phyloP scores from a whole-genome alignment of 768 basidiomycete genomes.

The Lactarius akahatsu region DNA sequence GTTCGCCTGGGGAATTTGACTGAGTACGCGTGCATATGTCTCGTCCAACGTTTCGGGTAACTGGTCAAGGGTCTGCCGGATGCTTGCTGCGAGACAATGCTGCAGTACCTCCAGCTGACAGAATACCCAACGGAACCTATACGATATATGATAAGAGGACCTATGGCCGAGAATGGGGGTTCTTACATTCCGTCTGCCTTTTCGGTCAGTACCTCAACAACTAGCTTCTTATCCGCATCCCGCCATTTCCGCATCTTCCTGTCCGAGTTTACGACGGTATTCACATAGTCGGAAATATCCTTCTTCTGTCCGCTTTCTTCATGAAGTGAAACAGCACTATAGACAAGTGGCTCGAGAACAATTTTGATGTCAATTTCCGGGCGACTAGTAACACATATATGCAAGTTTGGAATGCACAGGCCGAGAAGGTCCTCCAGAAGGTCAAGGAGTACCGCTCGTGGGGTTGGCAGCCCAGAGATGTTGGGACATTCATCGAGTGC shows the following conservation, averaged over 20 bases:
- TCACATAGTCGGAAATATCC: background rate
- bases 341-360: background rate
- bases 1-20: background rate
- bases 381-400: background rate
- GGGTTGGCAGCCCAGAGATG: background rate
- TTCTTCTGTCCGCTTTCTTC: background rate
- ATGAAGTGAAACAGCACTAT: background rate
- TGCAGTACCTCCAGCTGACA: background rate
- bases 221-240: background rate
- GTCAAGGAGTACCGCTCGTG: background rate
- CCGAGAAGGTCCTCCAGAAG: background rate
- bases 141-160: background rate
- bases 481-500: background rate
- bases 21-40: background rate
- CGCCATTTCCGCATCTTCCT: background rate
- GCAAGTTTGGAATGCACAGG: background rate
- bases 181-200: background rate
- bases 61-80: background rate
- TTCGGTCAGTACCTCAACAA: background rate
- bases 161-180: background rate
- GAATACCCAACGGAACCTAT: background rate
- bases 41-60: background rate
- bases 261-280: background rate
- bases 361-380: background rate
- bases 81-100: fast-evolving